Base-by-base conservation (phyloP, 441 rosid species). In the Mallotus repandus region DNA sequence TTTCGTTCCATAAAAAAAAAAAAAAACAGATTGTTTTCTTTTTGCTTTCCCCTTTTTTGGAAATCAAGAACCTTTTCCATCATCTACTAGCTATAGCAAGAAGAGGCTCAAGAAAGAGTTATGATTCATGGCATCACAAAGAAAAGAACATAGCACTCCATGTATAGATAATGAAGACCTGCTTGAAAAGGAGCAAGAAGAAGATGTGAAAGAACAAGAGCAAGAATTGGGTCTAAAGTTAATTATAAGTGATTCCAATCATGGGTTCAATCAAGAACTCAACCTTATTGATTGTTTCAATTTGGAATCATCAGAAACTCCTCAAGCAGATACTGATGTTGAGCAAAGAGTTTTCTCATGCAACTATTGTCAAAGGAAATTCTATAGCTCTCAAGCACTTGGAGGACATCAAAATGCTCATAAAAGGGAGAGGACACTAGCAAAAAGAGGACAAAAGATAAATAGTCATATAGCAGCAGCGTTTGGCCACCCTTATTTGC, bases 371-470 rank as follows among this genome's bases (percentile, higher is more conserved):
- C 93, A 89, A 73, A 87, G 95, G 68, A 87, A 86, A 67, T 93
- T 93, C 86, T 89, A 87, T 71, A 91, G 92, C 75, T 93, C 95
- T 52, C 98, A 93, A 80, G 98, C 98, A 11, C 89, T 93, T 6
- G 98, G 98, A 56, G 98, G 98, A 5, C 98, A 93, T 72, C 98
- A 93, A 77, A 93, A 93, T 80, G 98, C 98, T 8, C 98, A 93
- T 74, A 93, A 93, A 74, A 83, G 95, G 83, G 98, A 93, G 76
- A 84, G 98, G 66, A 88, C 86, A 54, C 72, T 89, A 13, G 95
- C 91, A 1, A 93, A 89, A 81, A 84, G 89, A 83, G 90, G 97
- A 21, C 87, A 87, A 57, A 83, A 84, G 46, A 77, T 86, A 52
- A 80, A 77, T 16, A 68, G 74, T 68, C 69, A 77, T 22, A n/a